Evolutionary conservation across 371 early-diverging fungal species (phyloP), one percentile per base, ranked within the genome.

Genomic region (Mortierella sp.): DNA sequence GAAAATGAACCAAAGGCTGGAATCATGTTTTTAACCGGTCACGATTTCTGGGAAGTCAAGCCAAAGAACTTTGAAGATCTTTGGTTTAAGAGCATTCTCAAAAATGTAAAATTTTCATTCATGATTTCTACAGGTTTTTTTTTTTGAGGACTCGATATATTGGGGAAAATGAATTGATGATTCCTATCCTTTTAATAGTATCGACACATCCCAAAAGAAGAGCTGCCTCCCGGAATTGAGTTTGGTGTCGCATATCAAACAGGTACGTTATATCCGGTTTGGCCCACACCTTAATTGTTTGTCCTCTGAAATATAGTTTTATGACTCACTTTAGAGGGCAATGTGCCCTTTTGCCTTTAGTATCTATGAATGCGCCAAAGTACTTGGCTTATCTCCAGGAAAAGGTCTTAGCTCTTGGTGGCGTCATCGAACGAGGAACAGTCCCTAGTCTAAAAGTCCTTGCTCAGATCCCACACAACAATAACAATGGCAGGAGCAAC

Each of bases 341-440:
- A 15, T 26, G 26, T 55, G 28, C 2, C n/a, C 34, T 22, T 7
- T 57, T 34, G n/a, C 2, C 6, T n/a, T 57, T 47, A 78, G 78
- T 78, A 23, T 32, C 78, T 0, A 60, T 80, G 17, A 70, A 80
- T 40, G 71, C 80, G 0, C 92, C 92, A 0, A 86, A 89, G 51
- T 95, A 95, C 74, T 72, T 96, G 4, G 60, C 66, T 35, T 95
- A 92, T 89, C 85, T 95, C 29, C 70, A 78, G 9, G 69, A 75
- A 22, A 72, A 87, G 57, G 87, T 93, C 66, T 70, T 78, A 12
- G 64, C 70, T 2, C 67, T 64, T 0, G 94, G 94, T 17, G 95
- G 92, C 0, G 66, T 34, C 28, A 64, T 89, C 13, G 71, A 82
- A 75, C 49, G 69, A 45, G 28, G 57, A 70, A 31, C 66, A 87